Evolutionary conservation across 345 rosid genomes (phyloP), one percentile per base, ranked within the genome.

Genomic region (Euclidium syriacum): DNA sequence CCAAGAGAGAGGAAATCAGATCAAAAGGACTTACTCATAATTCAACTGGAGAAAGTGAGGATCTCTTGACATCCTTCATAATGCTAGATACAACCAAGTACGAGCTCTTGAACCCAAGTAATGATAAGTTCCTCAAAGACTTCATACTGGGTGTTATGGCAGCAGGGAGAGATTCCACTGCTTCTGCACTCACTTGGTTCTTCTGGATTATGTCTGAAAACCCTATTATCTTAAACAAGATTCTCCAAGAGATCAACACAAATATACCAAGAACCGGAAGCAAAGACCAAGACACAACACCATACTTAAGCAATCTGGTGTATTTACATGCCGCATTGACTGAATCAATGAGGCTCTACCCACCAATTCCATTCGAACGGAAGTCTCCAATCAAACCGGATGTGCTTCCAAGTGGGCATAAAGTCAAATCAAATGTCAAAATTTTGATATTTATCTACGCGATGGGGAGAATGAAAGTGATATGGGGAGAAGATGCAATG

Each of bases 91-190:
- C 19, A 2, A 24, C 10, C 16, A 46, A 7, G 19, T 46, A 24
- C 26, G 19, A 46, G 17, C 17, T 46, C n/a, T n/a, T n/a, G n/a
- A n/a, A n/a, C n/a, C n/a, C n/a, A n/a, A n/a, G n/a, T n/a, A n/a
- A n/a, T n/a, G 67, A 74, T 12, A 46, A 72, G 39, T 79, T 74
- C 44, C 11, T 79, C 12, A 74, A 74, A 49, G 86, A 79, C 47
- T 76, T 56, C 22, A 23, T 79, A 17, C 5, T 76, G 29, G 74
- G 36, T 35, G 56, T 81, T 51, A 27, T 79, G 64, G 3, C 66
- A 17, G 83, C 81, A 6, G 81, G 86, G 11, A 51, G 77, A 20
- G 83, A 71, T 7, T 81, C 7, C 12, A 65, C 2, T 75, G 81
- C 77, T 68, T 81, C 32, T 76, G 78, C n/a, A n/a, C n/a, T n/a